Base-by-base conservation (phyloP, 306 rosid species). In the Acmispon strigosus region DNA sequence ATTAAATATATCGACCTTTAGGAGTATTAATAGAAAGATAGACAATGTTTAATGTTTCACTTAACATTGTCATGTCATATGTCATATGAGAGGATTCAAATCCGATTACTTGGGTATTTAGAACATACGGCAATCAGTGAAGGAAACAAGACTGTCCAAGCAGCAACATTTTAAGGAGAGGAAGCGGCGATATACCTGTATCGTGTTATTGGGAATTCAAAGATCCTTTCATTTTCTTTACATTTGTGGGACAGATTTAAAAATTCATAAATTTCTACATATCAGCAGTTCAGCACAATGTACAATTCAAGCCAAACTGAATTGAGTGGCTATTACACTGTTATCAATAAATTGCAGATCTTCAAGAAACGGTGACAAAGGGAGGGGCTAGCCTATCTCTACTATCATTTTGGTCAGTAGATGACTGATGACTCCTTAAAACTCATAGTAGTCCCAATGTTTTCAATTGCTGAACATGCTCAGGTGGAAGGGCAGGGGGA, bases 401-500 rank as follows among this genome's bases (percentile, higher is more conserved):
- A 62, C 44, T 17, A 62, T 77, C 64, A 71, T 78, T 82, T 65
- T 81, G 53, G 59, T 69, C 74, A 66, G 63, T 43, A 45, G 70
- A 76, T 62, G 74, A 61, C 73, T 42, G 55, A 72, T 47, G 62
- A 53, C 71, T 63, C 74, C 58, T 74, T 66, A 39, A 62, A 58
- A 18, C 13, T 85, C 83, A 94, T 45, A 94, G 76, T 65, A 94
- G 96, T 72, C 97, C 98, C 52, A 94, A 89, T 27, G 90, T 70
- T 81, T 90, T 90, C 76, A 94, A 88, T 81, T 94, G 98, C 76
- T 94, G 97, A 78, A 90, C 77, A 78, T 94, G 97, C 84, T 94
- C 98, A 0, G 89, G 70, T 11, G 98, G 92, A 65, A 94, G 92
- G 70, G 88, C 54, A 5, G 98, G 92, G 59, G 97, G 89, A 39